Conservation (phyloP, 2,329 filamentous ascomycete species). For the Tolypocladium pustulatum region DNA sequence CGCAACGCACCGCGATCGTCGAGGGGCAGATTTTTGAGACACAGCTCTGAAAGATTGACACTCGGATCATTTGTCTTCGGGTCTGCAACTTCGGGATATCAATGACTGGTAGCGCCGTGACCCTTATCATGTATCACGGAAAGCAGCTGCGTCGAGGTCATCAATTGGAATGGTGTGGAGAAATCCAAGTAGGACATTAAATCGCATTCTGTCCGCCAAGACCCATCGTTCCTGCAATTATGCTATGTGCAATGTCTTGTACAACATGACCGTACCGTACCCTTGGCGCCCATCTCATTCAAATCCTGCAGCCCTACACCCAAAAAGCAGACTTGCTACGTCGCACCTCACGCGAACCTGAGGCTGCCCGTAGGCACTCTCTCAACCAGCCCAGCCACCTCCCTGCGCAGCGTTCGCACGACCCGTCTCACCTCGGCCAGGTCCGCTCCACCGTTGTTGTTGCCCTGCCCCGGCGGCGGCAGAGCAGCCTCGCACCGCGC, state of each 20-base stretch:
- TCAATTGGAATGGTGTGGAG: neutral
- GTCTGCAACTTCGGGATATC: neutral
- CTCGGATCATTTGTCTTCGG: neutral
- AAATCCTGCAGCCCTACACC: neutral
- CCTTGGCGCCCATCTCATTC: neutral
- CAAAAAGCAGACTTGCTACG: neutral
- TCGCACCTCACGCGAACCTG: slow-evolving; percentile 29
- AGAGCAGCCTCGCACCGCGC: slow-evolving; percentile 36
- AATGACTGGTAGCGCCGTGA: neutral
- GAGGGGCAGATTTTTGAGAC: neutral
- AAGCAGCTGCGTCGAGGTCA: neutral
- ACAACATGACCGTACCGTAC: slow-evolving; percentile 4
- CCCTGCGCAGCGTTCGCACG: slow-evolving; percentile 30
- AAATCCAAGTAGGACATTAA: too few species aligned
- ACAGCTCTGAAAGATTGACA: neutral
- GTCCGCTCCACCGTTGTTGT: slow-evolving; percentile 35
- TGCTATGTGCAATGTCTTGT: slow-evolving; percentile 3
- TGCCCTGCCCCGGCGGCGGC: slow-evolving; percentile 25
- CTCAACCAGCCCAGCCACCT: slow-evolving; percentile 33
- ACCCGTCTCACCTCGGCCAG: slow-evolving; percentile 30
- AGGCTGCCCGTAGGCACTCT: slow-evolving; percentile 30
- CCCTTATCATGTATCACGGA: neutral
- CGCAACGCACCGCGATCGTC: neutral
- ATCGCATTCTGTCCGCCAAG: neutral
- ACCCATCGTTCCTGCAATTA: neutral